A percentile compares a stretch with the other conserved stretches of the same genome.
These are phyloP conservation scores for Chrysoporthe deuterocubensis DNA, from an alignment of 2,329 filamentous ascomycete species.

Conservation along the genomic window DNA sequence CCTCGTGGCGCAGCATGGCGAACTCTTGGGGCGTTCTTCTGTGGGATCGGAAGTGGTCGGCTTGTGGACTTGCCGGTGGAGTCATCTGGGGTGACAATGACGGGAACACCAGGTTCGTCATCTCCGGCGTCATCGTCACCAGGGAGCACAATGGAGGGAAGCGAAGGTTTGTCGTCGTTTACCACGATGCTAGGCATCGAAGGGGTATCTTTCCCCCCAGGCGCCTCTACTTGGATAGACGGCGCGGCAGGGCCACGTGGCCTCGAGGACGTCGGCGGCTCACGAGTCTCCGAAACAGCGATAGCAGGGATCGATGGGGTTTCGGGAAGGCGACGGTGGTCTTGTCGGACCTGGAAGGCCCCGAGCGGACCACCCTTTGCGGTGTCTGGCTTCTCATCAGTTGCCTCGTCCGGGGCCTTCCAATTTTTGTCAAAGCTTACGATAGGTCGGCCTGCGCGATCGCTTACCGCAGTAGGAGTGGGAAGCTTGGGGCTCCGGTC, in stretches of 20 bases:
- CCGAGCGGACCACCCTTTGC: constrained; percentile 28
- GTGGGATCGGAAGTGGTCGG: constrained; percentile 55
- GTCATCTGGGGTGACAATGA: constrained; percentile 53
- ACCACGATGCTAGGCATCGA: constrained; percentile 58
- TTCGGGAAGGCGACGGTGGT: constrained; percentile 35
- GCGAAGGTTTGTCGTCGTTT: constrained; percentile 43
- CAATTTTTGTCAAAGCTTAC: constrained; percentile 93
- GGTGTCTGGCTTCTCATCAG: constrained; percentile 69
- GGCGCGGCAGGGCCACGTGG: constrained; percentile 45
- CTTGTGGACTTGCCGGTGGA: constrained; percentile 37
- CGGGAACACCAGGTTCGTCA: constrained; percentile 40
- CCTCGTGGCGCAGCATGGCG: constrained; percentile 48
- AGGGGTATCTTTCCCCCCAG: constrained; percentile 32
- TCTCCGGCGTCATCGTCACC: constrained; percentile 35
- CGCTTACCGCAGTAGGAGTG: constrained; percentile 87
- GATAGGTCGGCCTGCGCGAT: constrained; percentile 88
- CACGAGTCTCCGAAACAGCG: constrained; percentile 55
- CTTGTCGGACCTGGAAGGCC: constrained; percentile 34
- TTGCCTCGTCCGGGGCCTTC: constrained; percentile 71
- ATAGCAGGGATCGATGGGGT: constrained; percentile 55
- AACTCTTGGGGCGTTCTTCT: constrained; percentile 38
- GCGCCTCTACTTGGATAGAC: constrained; percentile 51
- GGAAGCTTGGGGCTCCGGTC: constrained; percentile 87
- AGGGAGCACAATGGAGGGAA: constrained; percentile 52
- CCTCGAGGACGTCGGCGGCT: constrained; percentile 40